Conservation (phyloP, 2,329 filamentous ascomycete genomes). For the Paraphaeosphaeria sporulosa region DNA sequence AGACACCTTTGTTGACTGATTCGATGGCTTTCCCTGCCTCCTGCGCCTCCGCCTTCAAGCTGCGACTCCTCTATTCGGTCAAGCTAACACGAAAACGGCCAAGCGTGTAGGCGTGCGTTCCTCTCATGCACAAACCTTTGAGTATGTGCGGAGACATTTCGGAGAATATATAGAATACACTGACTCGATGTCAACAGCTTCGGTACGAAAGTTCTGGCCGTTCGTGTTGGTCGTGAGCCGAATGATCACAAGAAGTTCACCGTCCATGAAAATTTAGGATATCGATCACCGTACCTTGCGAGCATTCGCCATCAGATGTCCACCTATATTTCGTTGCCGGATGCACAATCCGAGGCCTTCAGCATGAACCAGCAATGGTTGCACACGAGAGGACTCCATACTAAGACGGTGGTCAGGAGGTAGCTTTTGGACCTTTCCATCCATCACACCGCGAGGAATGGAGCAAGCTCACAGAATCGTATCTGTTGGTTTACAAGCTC, state of each 20-base stretch:
- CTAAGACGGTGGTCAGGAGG: not conserved
- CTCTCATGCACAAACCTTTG: not conserved
- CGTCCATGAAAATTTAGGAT: slow-evolving; percentile 7
- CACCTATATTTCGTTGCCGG: not conserved
- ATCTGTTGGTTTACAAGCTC: slow-evolving; percentile 19
- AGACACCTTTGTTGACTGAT: not conserved
- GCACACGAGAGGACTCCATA: slow-evolving; percentile 11
- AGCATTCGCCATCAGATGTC: not conserved
- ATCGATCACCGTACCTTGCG: slow-evolving; percentile 5
- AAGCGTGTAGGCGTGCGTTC: not conserved
- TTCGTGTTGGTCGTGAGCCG: slow-evolving; percentile 13
- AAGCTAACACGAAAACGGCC: not conserved
- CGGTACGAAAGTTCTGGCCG: slow-evolving; percentile 8
- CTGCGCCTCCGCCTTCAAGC: not conserved
- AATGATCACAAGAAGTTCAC: slow-evolving; percentile 11
- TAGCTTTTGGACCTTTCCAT: not conserved
- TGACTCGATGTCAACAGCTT: slow-evolving; percentile 8
- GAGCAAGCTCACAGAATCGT: slow-evolving; percentile 8
- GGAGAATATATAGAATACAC: not conserved
- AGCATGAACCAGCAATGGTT: slow-evolving; percentile 16
- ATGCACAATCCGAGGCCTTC: slow-evolving; percentile 1
- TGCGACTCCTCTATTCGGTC: not conserved
- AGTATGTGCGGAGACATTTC: not conserved
- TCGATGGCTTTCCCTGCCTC: not conserved
- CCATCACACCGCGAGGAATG: slow-evolving; percentile 1